A percentile compares a stretch with the other conserved stretches of the same genome.
Conservation (phyloP, 345 rosid species). For the Populus simonii region DNA sequence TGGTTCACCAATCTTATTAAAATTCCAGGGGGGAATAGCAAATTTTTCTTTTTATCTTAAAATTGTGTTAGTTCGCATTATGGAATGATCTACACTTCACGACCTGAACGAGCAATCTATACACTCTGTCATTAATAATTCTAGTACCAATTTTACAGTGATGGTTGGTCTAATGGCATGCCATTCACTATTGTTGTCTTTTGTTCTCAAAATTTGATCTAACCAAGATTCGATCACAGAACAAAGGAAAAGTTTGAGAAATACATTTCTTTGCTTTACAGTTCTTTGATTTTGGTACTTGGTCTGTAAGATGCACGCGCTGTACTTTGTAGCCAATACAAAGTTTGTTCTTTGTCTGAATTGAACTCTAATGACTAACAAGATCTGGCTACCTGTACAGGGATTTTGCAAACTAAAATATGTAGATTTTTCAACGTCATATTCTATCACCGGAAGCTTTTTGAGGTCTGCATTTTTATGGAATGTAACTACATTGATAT, state of each 20-base stretch:
- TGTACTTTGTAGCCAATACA: not conserved
- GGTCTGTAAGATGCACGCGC: not conserved
- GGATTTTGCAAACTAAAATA: constrained; percentile 59
- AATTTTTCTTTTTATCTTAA: not conserved
- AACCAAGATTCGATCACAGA: not conserved
- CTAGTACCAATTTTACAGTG: not conserved
- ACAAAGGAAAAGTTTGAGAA: not conserved
- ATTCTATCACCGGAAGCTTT: constrained; percentile 69
- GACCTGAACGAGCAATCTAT: not conserved
- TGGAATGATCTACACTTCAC: not conserved
- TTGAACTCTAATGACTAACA: not conserved
- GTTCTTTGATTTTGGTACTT: not conserved
- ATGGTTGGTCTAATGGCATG: not conserved
- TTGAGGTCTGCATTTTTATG: constrained; percentile 46
- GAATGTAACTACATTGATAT: not conserved
- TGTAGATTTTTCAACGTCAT: constrained; percentile 72
- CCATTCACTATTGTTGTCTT: not conserved
- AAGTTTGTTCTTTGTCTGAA: not conserved
- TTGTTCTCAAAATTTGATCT: not conserved
- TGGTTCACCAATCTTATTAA: not conserved
- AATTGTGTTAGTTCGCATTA: not conserved
- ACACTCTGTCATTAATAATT: not conserved
- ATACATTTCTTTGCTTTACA: not conserved
- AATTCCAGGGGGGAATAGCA: not conserved
- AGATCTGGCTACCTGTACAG: constrained; percentile 36